Base-by-base conservation (phyloP, 495 filamentous ascomycete genomes). In the Cryomyces minteri region DNA sequence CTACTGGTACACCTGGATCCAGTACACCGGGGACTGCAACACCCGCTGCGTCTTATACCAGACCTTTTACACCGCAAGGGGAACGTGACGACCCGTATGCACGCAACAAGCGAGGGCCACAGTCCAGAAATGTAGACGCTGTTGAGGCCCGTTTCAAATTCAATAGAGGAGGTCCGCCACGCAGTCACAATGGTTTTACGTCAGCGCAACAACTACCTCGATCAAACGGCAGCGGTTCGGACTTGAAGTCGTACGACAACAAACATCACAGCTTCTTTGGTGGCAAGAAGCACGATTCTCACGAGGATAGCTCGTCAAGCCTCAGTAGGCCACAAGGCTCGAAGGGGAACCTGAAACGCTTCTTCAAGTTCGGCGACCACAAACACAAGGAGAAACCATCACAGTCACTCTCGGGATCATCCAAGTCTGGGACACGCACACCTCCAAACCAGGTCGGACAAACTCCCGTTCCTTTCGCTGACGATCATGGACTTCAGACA, bases 281-380 rank as follows among this genome's bases (percentile, higher is more conserved):
- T 32, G 57, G 60, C 37, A 54, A 62, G 50, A 51, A 70, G 39
- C 51, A 77, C 47, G 67, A 82, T 46, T 25, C 18, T 25, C 18
- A 25, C 2, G 18, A 25, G 18, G 65, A 75, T 33, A 61, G 50
- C 36, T 53, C 56, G 9, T 53, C 43, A 30, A 32, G 53, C 32
- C 46, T 25, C 40, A 67, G 69, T 43, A 74, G 66, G 48, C 66
- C 69, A 44, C 84, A 88, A 47, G 79, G 83, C 29, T 94, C 92
- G 5, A 95, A 96, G 85, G 77, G 79, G 6, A 87, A 96, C 46
- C 60, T 98, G 47, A 96, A 94, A 62, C 71, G 92, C 11, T 98
- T 98, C 58, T 92, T 98, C 67, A 75, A 77, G 48, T 65, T 76
- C 58, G 80, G 63, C 43, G 72, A 76, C 29, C 68, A 69, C 38